Conservation (phyloP, 148 eudicot genomes). For the Silene latifolia region DNA sequence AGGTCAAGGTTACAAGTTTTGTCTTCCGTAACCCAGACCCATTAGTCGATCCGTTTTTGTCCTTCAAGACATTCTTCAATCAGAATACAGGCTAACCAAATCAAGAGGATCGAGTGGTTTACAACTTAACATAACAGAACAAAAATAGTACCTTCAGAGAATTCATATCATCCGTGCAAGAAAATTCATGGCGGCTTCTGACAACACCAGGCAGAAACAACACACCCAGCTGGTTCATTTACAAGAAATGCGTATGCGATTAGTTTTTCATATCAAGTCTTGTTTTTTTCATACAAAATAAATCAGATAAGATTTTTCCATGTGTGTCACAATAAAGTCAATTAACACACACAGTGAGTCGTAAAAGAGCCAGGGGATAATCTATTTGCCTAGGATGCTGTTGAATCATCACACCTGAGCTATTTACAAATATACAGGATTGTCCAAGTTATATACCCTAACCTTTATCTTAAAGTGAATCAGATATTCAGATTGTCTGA, state of each 20-base stretch:
- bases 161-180: conserved; percentile 56
- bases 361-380: too few relatives aligned
- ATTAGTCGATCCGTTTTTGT: conserved; percentile 23
- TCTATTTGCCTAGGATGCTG: too few relatives aligned
- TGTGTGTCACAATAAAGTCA: too few relatives aligned
- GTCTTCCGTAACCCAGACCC: conserved; percentile 36
- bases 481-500: too few relatives aligned
- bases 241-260: conserved; percentile 9
- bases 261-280: neutral
- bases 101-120: neutral
- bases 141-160: conserved; percentile 37
- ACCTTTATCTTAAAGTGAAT: too few relatives aligned
- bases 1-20: conserved; percentile 66
- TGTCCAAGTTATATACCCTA: too few relatives aligned
- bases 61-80: conserved; percentile 26
- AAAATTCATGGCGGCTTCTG: conserved; percentile 46
- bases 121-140: neutral
- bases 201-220: conserved; percentile 58
- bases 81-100: neutral
- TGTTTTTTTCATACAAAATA: neutral
- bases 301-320: too few relatives aligned
- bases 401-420: too few relatives aligned
- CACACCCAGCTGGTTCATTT: conserved; percentile 70
- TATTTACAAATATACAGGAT: too few relatives aligned
- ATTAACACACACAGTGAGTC: too few relatives aligned